These are phyloP conservation scores for Fraxinus velutina DNA, from an alignment of 305 asterid genomes.

Conservation along the genomic window DNA sequence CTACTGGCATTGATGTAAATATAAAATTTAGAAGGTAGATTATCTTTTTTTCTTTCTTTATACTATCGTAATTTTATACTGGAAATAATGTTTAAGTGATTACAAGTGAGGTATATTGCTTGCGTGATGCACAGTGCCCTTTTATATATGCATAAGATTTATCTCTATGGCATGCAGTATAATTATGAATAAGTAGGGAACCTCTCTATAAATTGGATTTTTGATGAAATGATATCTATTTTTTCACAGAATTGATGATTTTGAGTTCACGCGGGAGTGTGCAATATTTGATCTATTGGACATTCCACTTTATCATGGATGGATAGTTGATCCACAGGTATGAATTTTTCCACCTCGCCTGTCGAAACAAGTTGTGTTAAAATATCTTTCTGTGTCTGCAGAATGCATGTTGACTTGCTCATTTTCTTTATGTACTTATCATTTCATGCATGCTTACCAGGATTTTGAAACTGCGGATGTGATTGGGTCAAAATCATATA, in stretches of 20 bases:
- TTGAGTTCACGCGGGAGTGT: conserved; percentile 92
- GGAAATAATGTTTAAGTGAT: conserved; percentile 15
- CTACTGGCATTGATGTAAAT: conserved; percentile 95
- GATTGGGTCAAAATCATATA: conserved; percentile 86
- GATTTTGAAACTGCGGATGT: conserved; percentile 73
- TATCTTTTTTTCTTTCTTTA: conserved; percentile 9
- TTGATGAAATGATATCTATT: conserved; percentile 25
- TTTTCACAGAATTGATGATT: conserved; percentile 74
- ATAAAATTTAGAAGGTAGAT: conserved; percentile 71
- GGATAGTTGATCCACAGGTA: conserved; percentile 99
- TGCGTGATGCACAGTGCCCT: background rate
- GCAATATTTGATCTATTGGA: conserved; percentile 91
- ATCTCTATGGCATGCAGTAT: background rate
- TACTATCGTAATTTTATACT: conserved; percentile 1
- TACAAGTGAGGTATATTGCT: background rate
- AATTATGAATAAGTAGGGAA: background rate
- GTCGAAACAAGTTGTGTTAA: conserved; percentile 10
- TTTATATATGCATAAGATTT: background rate
- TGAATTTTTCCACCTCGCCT: conserved; percentile 18
- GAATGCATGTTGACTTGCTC: background rate
- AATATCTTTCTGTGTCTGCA: background rate
- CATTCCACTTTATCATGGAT: conserved; percentile 96
- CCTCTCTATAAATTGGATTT: conserved; percentile 12
- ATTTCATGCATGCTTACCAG: conserved; percentile 39
- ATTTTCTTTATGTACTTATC: conserved; percentile 21